These are phyloP conservation scores for Podila horticola DNA, from an alignment of 192 early-diverging fungal species.

Conservation along the genomic window DNA sequence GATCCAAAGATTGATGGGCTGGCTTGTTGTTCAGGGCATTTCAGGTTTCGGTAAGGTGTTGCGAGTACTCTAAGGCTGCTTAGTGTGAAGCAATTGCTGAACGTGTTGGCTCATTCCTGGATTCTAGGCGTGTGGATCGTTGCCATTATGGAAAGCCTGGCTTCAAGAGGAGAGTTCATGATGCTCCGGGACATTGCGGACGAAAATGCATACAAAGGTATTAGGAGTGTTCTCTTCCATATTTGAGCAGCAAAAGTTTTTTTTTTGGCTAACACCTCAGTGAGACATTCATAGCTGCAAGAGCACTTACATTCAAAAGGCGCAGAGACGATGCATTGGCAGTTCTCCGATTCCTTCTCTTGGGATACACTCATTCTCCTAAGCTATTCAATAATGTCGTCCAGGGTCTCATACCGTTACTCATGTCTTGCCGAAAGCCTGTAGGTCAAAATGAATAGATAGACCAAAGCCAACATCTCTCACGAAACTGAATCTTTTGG, in stretches of 20 bases:
- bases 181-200: slow-evolving; percentile 38
- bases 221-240: background rate
- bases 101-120: background rate
- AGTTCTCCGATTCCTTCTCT: slow-evolving; percentile 36
- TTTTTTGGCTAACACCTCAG: background rate
- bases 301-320: slow-evolving; percentile 18
- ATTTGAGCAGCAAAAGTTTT: background rate
- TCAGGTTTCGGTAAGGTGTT: slow-evolving; percentile 27
- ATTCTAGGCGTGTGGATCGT: slow-evolving; percentile 35
- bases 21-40: slow-evolving; percentile 38
- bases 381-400: slow-evolving; percentile 40
- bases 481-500: no score
- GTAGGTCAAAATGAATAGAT: slow-evolving; percentile 1
- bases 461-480: no score
- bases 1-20: slow-evolving; percentile 32
- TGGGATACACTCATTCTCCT: slow-evolving; percentile 55
- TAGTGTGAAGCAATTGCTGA: background rate
- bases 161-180: slow-evolving; percentile 38
- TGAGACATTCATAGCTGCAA: slow-evolving; percentile 8
- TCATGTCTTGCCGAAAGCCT: slow-evolving; percentile 26
- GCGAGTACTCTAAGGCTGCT: no score
- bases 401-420: slow-evolving; percentile 27
- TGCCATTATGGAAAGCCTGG: slow-evolving; percentile 43
- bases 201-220: slow-evolving; percentile 46
- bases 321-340: slow-evolving; percentile 43